Evolutionary conservation across 2,329 filamentous ascomycete genomes (phyloP).

Genomic region (Botrytis byssoidea): DNA sequence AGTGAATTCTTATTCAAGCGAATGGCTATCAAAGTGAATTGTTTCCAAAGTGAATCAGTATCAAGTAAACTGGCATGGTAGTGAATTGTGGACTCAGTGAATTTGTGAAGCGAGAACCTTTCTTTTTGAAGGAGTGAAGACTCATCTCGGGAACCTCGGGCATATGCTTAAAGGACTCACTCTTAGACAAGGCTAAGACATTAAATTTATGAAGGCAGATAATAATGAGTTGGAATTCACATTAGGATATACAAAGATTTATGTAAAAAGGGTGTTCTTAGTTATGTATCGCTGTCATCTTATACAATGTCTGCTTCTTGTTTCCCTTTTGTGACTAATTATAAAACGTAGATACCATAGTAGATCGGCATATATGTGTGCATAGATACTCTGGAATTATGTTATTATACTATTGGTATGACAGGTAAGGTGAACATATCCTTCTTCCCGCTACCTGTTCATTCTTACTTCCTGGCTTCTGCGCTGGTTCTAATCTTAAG

Average conservation of each 20-base stretch:
- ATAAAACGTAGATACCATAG: not conserved
- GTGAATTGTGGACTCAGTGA: not conserved
- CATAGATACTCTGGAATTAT: not conserved
- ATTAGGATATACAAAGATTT: not conserved
- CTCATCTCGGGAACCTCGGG: not conserved
- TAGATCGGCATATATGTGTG: not conserved
- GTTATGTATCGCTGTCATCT: no score
- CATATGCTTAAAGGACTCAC: not conserved
- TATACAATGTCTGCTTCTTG: not conserved
- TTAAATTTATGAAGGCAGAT: not conserved
- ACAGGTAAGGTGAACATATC: not conserved
- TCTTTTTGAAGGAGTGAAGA: not conserved
- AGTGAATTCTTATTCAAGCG: not conserved
- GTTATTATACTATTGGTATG: not conserved
- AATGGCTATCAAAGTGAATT: not conserved
- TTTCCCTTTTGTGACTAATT: not conserved
- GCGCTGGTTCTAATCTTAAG: not conserved
- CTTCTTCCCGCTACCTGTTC: not conserved
- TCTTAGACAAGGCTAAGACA: not conserved
- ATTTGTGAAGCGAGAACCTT: not conserved
- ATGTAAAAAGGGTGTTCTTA: not conserved
- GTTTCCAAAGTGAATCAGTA: not conserved
- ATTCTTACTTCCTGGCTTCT: not conserved
- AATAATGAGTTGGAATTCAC: not conserved
- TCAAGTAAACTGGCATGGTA: not conserved